Base-by-base conservation (phyloP, 2,329 filamentous ascomycete species). In the Sclerotiophoma versabilis region DNA sequence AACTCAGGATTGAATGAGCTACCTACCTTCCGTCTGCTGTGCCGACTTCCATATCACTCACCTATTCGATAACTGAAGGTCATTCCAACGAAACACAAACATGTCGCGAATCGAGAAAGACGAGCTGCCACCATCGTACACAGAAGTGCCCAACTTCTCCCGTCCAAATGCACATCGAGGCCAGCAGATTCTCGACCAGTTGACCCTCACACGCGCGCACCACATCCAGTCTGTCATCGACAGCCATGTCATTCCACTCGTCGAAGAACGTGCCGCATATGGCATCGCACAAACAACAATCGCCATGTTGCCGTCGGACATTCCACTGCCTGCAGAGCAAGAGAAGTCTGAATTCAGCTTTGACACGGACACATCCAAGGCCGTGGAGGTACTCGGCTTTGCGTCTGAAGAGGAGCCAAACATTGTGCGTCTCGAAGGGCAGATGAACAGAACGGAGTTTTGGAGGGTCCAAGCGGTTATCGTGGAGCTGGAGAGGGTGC, bases 261-360 rank as follows among this genome's bases (percentile, higher is more conserved):
- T 81, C 41, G 62, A 73, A 48, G 55, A 70, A 11, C 75, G 76
- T 57, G 75, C 75, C 32, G 62, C 70, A 10, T 73, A 74, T 26
- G 78, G 77, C 23, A 74, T 80, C 32, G 74, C 76, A 14, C 75
- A 75, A 54, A 77, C 76, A 12, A 77, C 72, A 11, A 74, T 80
- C 52, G 70, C 79, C 26, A 68, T 81, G 12, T 64, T 81, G 0
- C 79, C 79, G 9, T 79, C 77, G 3, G 76, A 79, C 54, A 71
- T 76, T 9, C 65, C 69, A 4, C 49, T 71, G 2, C 64, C 69
- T 0, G 26, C 58, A 4, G 49, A 57, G 3, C 41, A 49, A 32
- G 65, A 67, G 41, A 71, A 69, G 14, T 69, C 68, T 6, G 69
- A 72, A 19, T 72, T 67, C 59, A 68, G 63, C 29, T 73, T 72